Evolutionary conservation across 441 rosid genomes (phyloP), one percentile per base, ranked within the genome.

Genomic region (Adansonia rubrostipa): DNA sequence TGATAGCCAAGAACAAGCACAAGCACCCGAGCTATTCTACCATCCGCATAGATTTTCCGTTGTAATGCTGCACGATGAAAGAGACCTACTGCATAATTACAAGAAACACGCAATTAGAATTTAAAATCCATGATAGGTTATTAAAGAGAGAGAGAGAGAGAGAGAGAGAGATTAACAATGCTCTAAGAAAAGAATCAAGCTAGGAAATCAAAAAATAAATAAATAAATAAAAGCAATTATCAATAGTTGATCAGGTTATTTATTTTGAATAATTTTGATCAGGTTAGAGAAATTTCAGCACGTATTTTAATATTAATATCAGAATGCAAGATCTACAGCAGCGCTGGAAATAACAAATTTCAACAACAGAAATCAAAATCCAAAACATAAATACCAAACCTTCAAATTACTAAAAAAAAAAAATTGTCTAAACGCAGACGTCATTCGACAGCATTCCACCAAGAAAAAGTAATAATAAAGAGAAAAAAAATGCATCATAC

Each of bases 261-360:
- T 17, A n/a, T 64, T 42, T 4, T 5, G 9, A 68, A 45, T 10
- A 19, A 68, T 19, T 10, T 45, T 19, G 6, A 11, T 47, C 36
- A 69, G 73, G n/a, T 47, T 69, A 20, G 11, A 0, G 17, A 67
- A 64, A 11, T 10, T 14, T 47, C 17, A 19, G 28, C 20, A 36
- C 48, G 8, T 64, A 14, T 15, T 36, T 36, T 15, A 3, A 8
- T 66, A 19, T 17, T 44, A 44, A 28, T 42, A 42, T 17, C 14
- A 66, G 24, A 24, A 66, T 42, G 51, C 71, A 66, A 68, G 73
- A 68, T 68, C 56, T 20, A 69, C 1, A 20, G 13, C 57, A 47
- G 6, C 51, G 28, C 17, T 8, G 50, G 51, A n/a, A 42, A 64
- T 40, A 42, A 42, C 71, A 66, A 68, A 68, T 45, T 67, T 68